These are phyloP conservation scores for Trichosanthes truncata DNA, from an alignment of 306 rosid genomes.

Conservation along the genomic window DNA sequence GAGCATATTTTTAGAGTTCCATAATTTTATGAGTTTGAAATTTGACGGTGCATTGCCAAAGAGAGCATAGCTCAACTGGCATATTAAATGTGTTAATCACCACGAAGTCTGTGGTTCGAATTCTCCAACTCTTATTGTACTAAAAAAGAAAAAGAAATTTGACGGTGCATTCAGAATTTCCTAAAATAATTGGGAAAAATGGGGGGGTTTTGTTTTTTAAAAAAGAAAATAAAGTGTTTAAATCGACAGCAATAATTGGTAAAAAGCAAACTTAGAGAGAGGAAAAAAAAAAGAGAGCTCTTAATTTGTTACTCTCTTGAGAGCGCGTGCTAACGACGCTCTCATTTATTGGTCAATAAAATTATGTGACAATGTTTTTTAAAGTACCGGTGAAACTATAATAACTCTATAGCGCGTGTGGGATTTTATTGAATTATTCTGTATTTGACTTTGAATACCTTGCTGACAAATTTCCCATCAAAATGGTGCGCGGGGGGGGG, in stretches of 20 bases:
- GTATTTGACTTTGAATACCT: not conserved
- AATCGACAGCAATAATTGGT: not conserved
- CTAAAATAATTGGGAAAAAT: not conserved
- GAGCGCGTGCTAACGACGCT: not conserved
- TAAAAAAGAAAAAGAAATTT: no score
- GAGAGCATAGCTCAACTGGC: no score
- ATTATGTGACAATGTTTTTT: not conserved
- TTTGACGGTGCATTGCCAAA: not conserved
- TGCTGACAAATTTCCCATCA: constrained; percentile 2
- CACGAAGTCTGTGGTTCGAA: no score
- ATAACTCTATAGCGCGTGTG: not conserved
- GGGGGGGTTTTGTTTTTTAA: not conserved
- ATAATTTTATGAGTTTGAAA: no score
- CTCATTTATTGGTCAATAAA: not conserved
- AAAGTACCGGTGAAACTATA: not conserved
- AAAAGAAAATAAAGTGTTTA: not conserved
- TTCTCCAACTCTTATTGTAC: no score
- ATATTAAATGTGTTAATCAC: no score
- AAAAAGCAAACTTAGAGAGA: not conserved
- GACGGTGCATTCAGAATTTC: not conserved
- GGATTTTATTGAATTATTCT: not conserved
- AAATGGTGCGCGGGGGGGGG: not conserved
- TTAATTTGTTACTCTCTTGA: not conserved
- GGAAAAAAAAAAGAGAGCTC: not conserved
- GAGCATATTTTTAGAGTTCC: no score